These are phyloP conservation scores for Xylaria venustula DNA, from an alignment of 495 filamentous ascomycete species.

Conservation along the genomic window DNA sequence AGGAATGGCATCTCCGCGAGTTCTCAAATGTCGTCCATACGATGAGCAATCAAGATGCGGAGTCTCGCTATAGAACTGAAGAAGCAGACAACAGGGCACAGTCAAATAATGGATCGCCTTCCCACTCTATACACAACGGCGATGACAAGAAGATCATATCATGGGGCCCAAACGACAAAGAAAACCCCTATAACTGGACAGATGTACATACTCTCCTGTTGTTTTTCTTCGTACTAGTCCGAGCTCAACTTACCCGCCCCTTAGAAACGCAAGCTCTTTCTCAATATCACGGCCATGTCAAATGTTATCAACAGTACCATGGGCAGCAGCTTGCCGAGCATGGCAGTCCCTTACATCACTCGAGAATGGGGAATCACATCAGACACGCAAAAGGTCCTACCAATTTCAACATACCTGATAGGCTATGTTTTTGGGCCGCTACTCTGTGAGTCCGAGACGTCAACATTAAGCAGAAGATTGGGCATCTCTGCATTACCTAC, in stretches of 20 bases:
- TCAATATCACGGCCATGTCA: conserved; percentile 57
- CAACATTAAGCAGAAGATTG: not conserved
- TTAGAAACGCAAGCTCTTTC: conserved; percentile 55
- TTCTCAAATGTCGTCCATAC: conserved; percentile 29
- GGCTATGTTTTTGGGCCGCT: conserved; percentile 62
- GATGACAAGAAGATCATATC: conserved; percentile 41
- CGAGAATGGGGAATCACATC: conserved; percentile 58
- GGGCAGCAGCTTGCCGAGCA: conserved; percentile 64
- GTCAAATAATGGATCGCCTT: conserved; percentile 18
- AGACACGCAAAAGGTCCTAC: conserved; percentile 60
- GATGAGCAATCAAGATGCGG: conserved; percentile 37
- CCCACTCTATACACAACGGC: conserved; percentile 16
- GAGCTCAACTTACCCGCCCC: not conserved
- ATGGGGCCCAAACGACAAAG: conserved; percentile 49
- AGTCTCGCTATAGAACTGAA: conserved; percentile 35
- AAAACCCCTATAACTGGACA: conserved; percentile 59
- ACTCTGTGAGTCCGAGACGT: conserved; percentile 22
- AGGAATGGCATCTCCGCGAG: not conserved
- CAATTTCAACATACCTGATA: conserved; percentile 71
- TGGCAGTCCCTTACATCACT: conserved; percentile 57
- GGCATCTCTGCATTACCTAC: conserved; percentile 5
- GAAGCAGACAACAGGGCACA: conserved; percentile 31
- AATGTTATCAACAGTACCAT: conserved; percentile 75
- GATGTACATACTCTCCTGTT: conserved; percentile 24
- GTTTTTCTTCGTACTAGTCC: not conserved